Evolutionary conservation across 2,329 filamentous ascomycete genomes (phyloP).

Genomic region (Penicillium rolfsii): DNA sequence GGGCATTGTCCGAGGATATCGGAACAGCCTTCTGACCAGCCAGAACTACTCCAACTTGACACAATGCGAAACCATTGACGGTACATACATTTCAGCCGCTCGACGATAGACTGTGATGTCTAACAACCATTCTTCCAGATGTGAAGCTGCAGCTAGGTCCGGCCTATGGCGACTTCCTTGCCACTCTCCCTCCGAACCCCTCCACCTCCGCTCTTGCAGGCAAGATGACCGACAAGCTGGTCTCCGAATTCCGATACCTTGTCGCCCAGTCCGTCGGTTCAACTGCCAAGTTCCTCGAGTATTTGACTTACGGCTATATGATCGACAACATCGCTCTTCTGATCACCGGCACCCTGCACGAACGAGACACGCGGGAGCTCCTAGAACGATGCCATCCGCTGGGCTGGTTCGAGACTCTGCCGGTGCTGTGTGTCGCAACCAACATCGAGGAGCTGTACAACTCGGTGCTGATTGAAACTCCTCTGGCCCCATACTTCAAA

Average conservation of each 20-base stretch:
- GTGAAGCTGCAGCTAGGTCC: constrained; percentile 97
- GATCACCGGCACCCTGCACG: constrained; percentile 96
- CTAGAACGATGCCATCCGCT: constrained; percentile 94
- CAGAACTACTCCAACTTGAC: constrained; percentile 94
- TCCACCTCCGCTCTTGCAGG: constrained; percentile 93
- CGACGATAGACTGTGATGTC: neutral
- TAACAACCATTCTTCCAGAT: constrained; percentile 59
- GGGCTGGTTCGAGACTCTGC: constrained; percentile 99
- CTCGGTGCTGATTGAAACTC: constrained; percentile 94
- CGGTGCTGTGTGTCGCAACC: constrained; percentile 93
- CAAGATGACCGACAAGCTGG: constrained; percentile 97
- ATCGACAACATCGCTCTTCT: constrained; percentile 98
- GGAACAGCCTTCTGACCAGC: constrained; percentile 86
- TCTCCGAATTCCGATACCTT: constrained; percentile 95
- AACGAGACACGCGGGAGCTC: constrained; percentile 93
- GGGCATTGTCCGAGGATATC: constrained; percentile 95
- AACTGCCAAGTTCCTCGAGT: constrained; percentile 94
- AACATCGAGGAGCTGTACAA: constrained; percentile 99
- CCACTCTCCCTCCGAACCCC: constrained; percentile 89
- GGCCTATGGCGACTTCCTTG: constrained; percentile 95
- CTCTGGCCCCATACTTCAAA: constrained; percentile 95
- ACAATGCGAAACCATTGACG: constrained; percentile 97
- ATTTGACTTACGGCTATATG: constrained; percentile 99
- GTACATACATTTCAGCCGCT: constrained; percentile 49
- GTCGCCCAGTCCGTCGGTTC: constrained; percentile 91